Base-by-base conservation (phyloP, 1,284 basidiomycete species). In the Moesziomyces aphidis region DNA sequence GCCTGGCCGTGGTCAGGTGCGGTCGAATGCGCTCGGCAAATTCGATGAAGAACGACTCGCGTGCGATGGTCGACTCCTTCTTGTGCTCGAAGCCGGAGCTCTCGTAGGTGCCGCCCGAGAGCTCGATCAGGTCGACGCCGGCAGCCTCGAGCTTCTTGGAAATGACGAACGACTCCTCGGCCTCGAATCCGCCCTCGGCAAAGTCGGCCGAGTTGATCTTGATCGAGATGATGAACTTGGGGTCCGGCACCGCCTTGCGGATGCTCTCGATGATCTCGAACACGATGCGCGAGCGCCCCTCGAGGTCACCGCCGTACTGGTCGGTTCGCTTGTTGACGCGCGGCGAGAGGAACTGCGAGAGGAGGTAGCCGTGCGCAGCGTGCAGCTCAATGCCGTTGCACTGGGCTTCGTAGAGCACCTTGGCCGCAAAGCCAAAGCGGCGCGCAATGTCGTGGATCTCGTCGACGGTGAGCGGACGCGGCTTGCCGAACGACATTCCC, bases 331-430 rank as follows among this genome's bases (percentile, higher is more conserved):
- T 77, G 84, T 96, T 96, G 48, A 90, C 90, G 91, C 93, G 76
- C 1, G 57, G 89, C 5, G 91, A 93, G 28, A 97, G 87, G 83
- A 95, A 96, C 76, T 93, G 90, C 0, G 93, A 89, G 15, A 97
- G 86, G 11, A 97, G 88, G 84, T 97, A 86, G 46, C 95, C 94
- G 86, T 97, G 94, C 0, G 92, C 92, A 26, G 89, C 91, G 85
- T 98, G 95, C 21, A 98, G 77, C 82, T 98, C 90, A 13, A 97
- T 86, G 0, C 95, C 96, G 76, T 97, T 92, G 84, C 94, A 96
- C 0, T 93, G 93, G 28, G 91, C 87, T 56, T 89, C 85, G 19
- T 88, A 85, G 15, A 93, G 92, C 36, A 92, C 80, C 56, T 86
- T 83, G 1, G 93, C 92, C 3, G 90, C 92, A 50, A 87, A 86